A percentile compares a stretch with the other conserved stretches of the same genome.
These are phyloP conservation scores for Sclerotinia sclerotiorum DNA, from an alignment of 2,329 filamentous ascomycete species.

Conservation along the genomic window DNA sequence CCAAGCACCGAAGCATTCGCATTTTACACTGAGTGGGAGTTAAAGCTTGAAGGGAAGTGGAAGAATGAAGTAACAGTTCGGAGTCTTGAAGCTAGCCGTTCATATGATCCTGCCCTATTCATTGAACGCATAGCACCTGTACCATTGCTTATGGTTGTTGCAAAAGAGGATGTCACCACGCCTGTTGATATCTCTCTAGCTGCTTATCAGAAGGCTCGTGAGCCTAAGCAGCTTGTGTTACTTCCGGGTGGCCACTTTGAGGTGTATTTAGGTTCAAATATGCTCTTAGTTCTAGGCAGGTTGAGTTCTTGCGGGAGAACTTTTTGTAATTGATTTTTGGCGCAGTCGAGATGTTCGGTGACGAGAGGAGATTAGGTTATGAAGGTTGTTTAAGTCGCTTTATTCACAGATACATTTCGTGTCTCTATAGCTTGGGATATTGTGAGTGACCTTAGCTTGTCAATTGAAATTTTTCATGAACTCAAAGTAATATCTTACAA, in stretches of 20 bases:
- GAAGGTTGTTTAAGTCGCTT: neutral
- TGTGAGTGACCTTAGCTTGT: neutral
- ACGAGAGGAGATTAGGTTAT: neutral
- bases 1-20: conserved; percentile 42
- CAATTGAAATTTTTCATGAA: neutral
- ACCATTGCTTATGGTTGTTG: no score
- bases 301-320: conserved; percentile 39
- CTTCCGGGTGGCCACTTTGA: no score
- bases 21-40: conserved; percentile 41
- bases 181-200: no score
- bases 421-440: neutral
- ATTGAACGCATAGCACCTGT: no score
- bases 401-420: neutral
- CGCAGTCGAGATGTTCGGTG: neutral
- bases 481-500: neutral
- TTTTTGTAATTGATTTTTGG: conserved; percentile 18
- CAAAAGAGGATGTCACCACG: no score
- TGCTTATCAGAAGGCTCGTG: no score
- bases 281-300: conserved; percentile 42
- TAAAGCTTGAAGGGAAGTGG: conserved; percentile 5
- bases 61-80: no score
- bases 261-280: conserved; percentile 26
- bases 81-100: no score
- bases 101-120: no score
- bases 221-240: no score